A percentile compares a stretch with the other conserved stretches of the same genome.
Evolutionary conservation across 768 basidiomycete genomes (phyloP).

Genomic region (Naganishia friedmannii): DNA sequence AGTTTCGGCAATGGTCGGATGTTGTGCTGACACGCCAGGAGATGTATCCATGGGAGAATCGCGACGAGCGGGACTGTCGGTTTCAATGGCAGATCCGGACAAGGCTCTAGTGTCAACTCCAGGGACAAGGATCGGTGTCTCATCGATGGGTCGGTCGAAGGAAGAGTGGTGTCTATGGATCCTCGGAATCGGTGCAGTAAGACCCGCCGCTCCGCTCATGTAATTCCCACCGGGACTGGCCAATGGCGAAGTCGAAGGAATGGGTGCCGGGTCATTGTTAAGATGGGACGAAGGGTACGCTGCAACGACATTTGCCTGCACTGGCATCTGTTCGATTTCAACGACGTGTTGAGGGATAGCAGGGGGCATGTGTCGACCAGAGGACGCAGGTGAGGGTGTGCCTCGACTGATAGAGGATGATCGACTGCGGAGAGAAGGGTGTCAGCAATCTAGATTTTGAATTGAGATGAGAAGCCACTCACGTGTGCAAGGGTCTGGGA

Average conservation of each 20-base stretch:
- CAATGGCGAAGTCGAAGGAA: constrained; percentile 17
- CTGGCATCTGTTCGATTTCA: constrained; percentile 10
- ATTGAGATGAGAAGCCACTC: background rate
- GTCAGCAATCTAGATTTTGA: background rate
- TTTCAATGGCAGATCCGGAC: constrained; percentile 11
- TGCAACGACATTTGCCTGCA: constrained; percentile 27
- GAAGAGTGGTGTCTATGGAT: constrained; percentile 6
- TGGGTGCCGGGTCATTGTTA: constrained; percentile 26
- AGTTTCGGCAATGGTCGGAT: constrained; percentile 33
- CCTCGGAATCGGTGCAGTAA: background rate
- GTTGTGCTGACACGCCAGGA: background rate
- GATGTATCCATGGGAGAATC: constrained; percentile 5
- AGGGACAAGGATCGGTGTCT: background rate
- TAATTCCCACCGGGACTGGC: background rate
- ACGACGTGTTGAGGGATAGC: constrained; percentile 22
- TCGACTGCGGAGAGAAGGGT: background rate
- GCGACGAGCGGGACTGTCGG: background rate
- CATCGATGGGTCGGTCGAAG: constrained; percentile 12
- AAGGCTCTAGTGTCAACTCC: constrained; percentile 4
- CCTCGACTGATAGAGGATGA: constrained; percentile 4
- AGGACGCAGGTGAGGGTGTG: constrained; percentile 5
- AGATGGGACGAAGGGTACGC: constrained; percentile 32
- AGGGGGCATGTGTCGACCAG: background rate
- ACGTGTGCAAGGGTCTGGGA: constrained; percentile 1
- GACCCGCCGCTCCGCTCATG: constrained; percentile 4